Percentiles rank a stretch among this genome's conserved stretches.
phyloP scores from a whole-genome alignment of 345 rosid species.

The Viola odorata region DNA sequence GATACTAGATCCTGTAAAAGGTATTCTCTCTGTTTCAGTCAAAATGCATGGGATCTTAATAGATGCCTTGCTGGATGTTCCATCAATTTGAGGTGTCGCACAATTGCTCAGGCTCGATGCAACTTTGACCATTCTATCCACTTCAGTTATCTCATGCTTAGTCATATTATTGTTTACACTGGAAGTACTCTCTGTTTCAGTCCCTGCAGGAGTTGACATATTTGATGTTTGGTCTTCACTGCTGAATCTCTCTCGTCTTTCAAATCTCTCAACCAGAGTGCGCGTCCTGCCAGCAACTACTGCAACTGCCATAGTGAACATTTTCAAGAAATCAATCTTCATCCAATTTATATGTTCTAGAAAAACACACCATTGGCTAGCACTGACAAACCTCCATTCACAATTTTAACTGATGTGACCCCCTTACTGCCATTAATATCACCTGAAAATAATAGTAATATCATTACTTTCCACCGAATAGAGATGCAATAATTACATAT shows the following conservation, averaged over 20 bases:
- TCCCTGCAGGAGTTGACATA: slow-evolving; percentile 9
- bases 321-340: slow-evolving; percentile 20
- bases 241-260: slow-evolving; percentile 47
- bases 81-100: slow-evolving; percentile 8
- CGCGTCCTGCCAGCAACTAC: slow-evolving; percentile 89
- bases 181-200: slow-evolving; percentile 3
- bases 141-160: no score
- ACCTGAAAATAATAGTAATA: slow-evolving; percentile 39
- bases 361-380: slow-evolving; percentile 16
- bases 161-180: no score
- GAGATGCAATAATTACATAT: neutral
- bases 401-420: slow-evolving; percentile 53
- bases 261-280: slow-evolving; percentile 86
- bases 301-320: slow-evolving; percentile 60
- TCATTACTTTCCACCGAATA: slow-evolving; percentile 17
- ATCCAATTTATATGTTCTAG: slow-evolving; percentile 4
- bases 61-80: neutral
- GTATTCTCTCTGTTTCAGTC: no score
- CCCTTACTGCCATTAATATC: slow-evolving; percentile 31
- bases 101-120: slow-evolving; percentile 3
- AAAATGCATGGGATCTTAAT: neutral
- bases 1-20: no score
- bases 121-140: no score
- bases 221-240: slow-evolving; percentile 36
- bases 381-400: slow-evolving; percentile 81